phyloP scores from a whole-genome alignment of 768 basidiomycete genomes.

The Tricholoma saponaceum region DNA sequence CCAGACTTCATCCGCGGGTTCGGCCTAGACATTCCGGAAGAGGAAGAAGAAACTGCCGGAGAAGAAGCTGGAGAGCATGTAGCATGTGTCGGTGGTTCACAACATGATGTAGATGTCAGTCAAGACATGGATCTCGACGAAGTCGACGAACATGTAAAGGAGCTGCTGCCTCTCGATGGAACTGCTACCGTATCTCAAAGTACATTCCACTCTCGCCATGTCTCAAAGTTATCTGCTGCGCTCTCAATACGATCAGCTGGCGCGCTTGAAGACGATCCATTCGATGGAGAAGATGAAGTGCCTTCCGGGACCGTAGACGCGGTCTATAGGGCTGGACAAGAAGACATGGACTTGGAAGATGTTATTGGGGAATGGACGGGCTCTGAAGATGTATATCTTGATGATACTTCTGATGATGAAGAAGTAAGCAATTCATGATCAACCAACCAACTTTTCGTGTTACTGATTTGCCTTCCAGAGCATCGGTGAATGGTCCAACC shows the following conservation, averaged over 20 bases:
- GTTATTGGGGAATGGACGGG: constrained; percentile 79
- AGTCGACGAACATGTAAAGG: constrained; percentile 25
- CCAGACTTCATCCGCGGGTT: constrained; percentile 80
- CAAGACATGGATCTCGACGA: constrained; percentile 35
- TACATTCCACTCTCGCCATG: constrained; percentile 62
- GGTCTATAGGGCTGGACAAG: constrained; percentile 11
- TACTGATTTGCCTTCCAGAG: constrained; percentile 42
- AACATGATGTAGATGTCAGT: neutral
- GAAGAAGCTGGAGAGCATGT: constrained; percentile 18
- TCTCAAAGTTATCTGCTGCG: constrained; percentile 63
- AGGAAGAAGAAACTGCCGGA: constrained; percentile 48
- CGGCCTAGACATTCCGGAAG: constrained; percentile 75
- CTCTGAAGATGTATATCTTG: constrained; percentile 62
- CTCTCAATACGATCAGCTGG: constrained; percentile 63
- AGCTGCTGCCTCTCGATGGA: constrained; percentile 28
- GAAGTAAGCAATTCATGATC: constrained; percentile 44
- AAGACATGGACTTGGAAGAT: constrained; percentile 27
- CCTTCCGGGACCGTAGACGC: constrained; percentile 2
- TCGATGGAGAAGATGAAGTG: constrained; percentile 17
- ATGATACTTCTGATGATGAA: constrained; percentile 54
- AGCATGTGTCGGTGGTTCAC: constrained; percentile 14
- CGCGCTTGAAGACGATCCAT: constrained; percentile 38
- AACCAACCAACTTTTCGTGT: constrained; percentile 4
- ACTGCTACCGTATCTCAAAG: constrained; percentile 47
- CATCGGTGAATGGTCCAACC: constrained; percentile 87